Percentiles rank a stretch among this genome's conserved stretches.
Evolutionary conservation across 805 yeast species (phyloP).

Genomic region (Teunomyces atbi): DNA sequence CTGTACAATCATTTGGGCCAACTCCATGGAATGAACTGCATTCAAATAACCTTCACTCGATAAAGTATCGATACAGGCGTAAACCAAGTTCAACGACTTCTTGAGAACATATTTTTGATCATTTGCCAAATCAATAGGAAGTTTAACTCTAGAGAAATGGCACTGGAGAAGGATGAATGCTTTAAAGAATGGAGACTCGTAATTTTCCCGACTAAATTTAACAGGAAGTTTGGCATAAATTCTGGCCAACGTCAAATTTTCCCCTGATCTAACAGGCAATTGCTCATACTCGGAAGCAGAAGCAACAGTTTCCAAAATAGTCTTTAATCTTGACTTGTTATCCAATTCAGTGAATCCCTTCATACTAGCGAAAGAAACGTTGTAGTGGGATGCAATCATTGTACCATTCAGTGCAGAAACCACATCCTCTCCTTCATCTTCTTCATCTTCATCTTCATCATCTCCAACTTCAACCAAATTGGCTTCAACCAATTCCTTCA

Average conservation of each 20-base stretch:
- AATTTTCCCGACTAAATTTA: conserved; percentile 42
- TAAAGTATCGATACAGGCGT: conserved; percentile 71
- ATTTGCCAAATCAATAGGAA: conserved; percentile 56
- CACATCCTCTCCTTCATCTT: conserved; percentile 36
- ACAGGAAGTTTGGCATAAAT: conserved; percentile 64
- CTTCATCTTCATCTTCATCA: conserved; percentile 36
- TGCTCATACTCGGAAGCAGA: conserved; percentile 70
- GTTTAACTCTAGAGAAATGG: conserved; percentile 62
- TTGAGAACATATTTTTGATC: conserved; percentile 58
- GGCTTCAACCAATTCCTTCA: conserved; percentile 60
- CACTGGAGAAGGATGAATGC: conserved; percentile 78
- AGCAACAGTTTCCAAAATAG: conserved; percentile 62
- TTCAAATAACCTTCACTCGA: conserved; percentile 78
- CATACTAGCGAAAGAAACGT: conserved; percentile 65
- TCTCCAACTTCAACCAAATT: conserved; percentile 61
- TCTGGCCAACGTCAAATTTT: conserved; percentile 45
- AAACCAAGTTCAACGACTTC: conserved; percentile 49
- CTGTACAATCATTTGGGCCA: conserved; percentile 85
- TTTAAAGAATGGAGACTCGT: conserved; percentile 60
- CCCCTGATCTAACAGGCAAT: conserved; percentile 62
- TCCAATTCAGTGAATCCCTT: conserved; percentile 56
- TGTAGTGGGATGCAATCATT: conserved; percentile 72
- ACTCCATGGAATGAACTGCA: conserved; percentile 80
- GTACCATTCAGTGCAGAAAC: conserved; percentile 68
- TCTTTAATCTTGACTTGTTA: conserved; percentile 55